These are phyloP conservation scores for Blastocystis sp. DNA, from an alignment of 352 stramenopile genomes.

Conservation along the genomic window DNA sequence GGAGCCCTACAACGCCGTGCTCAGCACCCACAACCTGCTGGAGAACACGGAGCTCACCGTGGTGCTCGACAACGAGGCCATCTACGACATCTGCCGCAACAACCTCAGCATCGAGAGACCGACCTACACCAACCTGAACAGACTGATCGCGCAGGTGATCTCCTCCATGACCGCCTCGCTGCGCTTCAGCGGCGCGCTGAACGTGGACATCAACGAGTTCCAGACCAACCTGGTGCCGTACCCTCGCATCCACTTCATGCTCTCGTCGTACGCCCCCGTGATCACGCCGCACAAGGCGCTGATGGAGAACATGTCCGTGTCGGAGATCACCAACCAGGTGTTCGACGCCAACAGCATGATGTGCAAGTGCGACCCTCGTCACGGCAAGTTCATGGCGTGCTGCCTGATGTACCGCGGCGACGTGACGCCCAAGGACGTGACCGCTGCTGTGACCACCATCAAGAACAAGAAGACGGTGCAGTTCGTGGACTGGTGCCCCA, in stretches of 20 bases:
- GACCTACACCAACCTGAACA: constrained; percentile 98
- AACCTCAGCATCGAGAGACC: constrained; percentile 95
- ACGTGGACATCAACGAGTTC: constrained; percentile 99
- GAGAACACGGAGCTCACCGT: constrained; percentile 95
- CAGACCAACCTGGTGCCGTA: constrained; percentile 98
- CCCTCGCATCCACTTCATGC: constrained; percentile 98
- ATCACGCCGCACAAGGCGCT: constrained; percentile 96
- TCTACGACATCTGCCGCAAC: constrained; percentile 94
- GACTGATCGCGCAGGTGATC: constrained; percentile 93
- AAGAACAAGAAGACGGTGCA: constrained; percentile 99
- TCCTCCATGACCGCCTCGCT: constrained; percentile 98
- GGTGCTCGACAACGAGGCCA: constrained; percentile 95
- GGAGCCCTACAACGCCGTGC: constrained; percentile 96
- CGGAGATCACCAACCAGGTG: constrained; percentile 96
- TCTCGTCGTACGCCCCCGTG: constrained; percentile 95
- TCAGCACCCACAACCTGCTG: constrained; percentile 91
- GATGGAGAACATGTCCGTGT: constrained; percentile 93
- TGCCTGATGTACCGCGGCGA: constrained; percentile 97
- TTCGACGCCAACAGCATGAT: constrained; percentile 98
- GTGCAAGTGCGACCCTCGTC: constrained; percentile 97
- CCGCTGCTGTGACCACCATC: constrained; percentile 94
- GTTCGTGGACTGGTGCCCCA: constrained; percentile 98
- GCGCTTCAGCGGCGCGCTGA: constrained; percentile 95
- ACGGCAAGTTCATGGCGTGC: constrained; percentile 99
- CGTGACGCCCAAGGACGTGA: constrained; percentile 87